Base-by-base conservation (phyloP, 805 yeast species). In the Yarrowia sp. region DNA sequence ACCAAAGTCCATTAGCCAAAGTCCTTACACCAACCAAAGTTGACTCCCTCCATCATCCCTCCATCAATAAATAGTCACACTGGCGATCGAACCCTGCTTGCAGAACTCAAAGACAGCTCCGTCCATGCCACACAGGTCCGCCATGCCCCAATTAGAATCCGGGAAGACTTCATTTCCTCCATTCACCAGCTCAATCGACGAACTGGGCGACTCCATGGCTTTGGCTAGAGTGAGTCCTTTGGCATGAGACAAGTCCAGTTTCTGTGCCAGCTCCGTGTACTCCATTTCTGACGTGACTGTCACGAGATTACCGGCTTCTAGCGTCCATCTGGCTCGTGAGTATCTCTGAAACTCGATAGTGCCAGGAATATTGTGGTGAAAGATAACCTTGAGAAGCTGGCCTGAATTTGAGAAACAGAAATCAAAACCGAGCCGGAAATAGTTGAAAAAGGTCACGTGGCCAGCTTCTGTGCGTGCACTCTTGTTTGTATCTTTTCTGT, bases 361-460 rank as follows among this genome's bases (percentile, higher is more conserved):
- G 14, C 61, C 61, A 2, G 61, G 61, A 17, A 54, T 35, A 17
- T 54, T 54, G 12, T 54, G 61, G 14, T 54, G 61, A 16, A 54
- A 54, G 12, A 54, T 54, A 19, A 54, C 61, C 36, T 54, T 54
- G 22, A 38, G 8, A 12, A 54, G 35, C 14, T 10, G 12, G 1
- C 61, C 61, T 7, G 24, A 9, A 19, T 54, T 54, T 17, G 61
- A 36, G 19, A 54, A 54, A 4, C 46, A 36, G 21, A 54, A 54
- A 54, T 54, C 61, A 19, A 54, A 26, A 17, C 61, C 61, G 33
- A 54, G 40, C 7, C 30, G 44, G 35, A 54, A 54, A 19, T 54
- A 54, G 46, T 54, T 54, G 61, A 54, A 54, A 26, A 54, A 54
- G 28, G 44, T 54, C 46, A 54, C 46, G 46, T 54, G 61, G 11